These are phyloP conservation scores for Aechmea fasciata DNA, from an alignment of 176 grass and related monocot genomes.

Conservation along the genomic window DNA sequence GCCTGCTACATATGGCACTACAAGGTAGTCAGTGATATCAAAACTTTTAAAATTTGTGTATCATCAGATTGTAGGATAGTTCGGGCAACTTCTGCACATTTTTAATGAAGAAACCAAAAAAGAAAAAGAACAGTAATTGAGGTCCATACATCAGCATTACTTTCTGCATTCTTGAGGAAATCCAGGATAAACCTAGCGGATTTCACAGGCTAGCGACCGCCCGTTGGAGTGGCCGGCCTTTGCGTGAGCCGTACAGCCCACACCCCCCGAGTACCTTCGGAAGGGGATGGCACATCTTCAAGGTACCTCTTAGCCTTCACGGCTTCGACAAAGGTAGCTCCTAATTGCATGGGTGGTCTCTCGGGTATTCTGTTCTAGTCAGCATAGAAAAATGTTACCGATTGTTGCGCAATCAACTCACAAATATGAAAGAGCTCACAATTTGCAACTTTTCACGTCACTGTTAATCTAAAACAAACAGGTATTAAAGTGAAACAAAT, in stretches of 20 bases:
- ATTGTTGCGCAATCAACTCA: neutral
- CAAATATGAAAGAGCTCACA: neutral
- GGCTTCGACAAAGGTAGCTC: slow-evolving; percentile 24
- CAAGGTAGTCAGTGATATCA: no score
- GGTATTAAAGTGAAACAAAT: neutral
- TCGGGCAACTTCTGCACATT: no score
- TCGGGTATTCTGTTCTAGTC: slow-evolving; percentile 50
- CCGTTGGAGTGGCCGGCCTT: slow-evolving; percentile 68
- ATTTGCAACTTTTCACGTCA: no score
- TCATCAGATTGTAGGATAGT: no score
- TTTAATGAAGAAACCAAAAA: no score
- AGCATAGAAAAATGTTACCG: neutral
- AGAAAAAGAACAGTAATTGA: neutral
- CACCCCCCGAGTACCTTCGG: slow-evolving; percentile 64
- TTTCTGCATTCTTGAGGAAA: slow-evolving; percentile 86
- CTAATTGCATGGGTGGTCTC: slow-evolving; percentile 69
- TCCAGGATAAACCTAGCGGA: slow-evolving; percentile 71
- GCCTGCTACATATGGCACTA: no score
- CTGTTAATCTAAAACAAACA: neutral
- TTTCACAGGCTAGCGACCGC: slow-evolving; percentile 73
- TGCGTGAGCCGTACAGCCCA: slow-evolving; percentile 74
- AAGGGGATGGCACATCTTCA: slow-evolving; percentile 95
- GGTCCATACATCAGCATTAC: slow-evolving; percentile 31
- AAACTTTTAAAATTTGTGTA: no score
- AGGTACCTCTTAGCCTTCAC: slow-evolving; percentile 81